A percentile compares a stretch with the other conserved stretches of the same genome.
Conservation (phyloP, 139 green algal genomes). For the Chlamydomonas sphaeroides region DNA sequence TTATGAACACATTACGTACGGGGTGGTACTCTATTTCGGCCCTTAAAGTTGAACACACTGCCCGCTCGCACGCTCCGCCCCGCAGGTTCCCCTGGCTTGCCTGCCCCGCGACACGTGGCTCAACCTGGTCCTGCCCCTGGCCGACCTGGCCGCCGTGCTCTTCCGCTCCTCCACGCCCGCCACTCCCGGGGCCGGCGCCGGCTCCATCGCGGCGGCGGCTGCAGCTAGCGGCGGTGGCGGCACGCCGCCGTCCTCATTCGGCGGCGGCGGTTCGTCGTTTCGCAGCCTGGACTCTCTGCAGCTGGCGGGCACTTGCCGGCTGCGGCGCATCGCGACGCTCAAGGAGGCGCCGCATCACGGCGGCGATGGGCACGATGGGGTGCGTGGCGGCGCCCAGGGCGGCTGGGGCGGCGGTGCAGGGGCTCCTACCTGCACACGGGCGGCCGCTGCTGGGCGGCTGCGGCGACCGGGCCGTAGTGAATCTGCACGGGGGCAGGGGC, state of each 20-base stretch:
- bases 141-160: conserved; percentile 28
- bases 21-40: too few species aligned
- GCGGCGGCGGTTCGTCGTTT: neutral
- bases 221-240: too few species aligned
- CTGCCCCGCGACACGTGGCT: conserved; percentile 36
- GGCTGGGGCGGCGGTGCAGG: neutral
- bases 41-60: too few species aligned
- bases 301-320: conserved; percentile 30
- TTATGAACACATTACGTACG: too few species aligned
- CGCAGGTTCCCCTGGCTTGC: conserved; percentile 33
- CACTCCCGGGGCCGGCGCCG: neutral
- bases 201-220: neutral
- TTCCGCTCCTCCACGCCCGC: neutral
- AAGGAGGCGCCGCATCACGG: conserved; percentile 18
- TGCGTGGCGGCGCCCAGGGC: neutral
- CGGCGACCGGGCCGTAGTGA: too few species aligned
- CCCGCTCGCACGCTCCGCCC: neutral
- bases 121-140: conserved; percentile 41
- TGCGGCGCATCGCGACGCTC: conserved; percentile 48
- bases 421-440: neutral
- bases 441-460: too few species aligned
- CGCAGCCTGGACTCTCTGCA: conserved; percentile 36
- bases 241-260: too few species aligned
- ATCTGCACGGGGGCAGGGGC: too few species aligned
- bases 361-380: neutral